Conservation (phyloP, 495 filamentous ascomycete species). For the Penicillium lividum region DNA sequence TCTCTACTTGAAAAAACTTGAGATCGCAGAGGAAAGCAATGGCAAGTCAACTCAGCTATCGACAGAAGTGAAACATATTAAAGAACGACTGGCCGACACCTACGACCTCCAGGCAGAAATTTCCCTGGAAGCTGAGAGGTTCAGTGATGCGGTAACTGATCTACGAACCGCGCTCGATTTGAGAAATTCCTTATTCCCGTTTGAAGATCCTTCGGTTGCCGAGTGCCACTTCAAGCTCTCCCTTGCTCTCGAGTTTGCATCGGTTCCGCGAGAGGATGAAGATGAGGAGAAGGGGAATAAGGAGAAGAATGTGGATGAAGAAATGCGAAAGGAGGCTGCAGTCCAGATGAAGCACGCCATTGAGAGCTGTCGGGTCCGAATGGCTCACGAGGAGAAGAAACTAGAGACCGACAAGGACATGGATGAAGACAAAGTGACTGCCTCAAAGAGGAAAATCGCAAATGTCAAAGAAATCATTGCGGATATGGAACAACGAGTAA, state of each 20-base stretch:
- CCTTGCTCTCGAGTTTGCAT: constrained; percentile 90
- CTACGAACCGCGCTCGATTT: constrained; percentile 71
- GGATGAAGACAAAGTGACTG: constrained; percentile 48
- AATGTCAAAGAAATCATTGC: constrained; percentile 84
- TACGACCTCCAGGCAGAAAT: constrained; percentile 93
- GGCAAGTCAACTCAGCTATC: constrained; percentile 54
- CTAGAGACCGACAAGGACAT: constrained; percentile 54
- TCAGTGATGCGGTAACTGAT: constrained; percentile 77
- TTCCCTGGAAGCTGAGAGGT: constrained; percentile 90
- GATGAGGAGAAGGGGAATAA: constrained; percentile 19
- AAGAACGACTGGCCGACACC: constrained; percentile 84
- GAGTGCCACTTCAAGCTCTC: constrained; percentile 97
- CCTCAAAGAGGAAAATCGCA: constrained; percentile 64
- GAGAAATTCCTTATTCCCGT: constrained; percentile 72
- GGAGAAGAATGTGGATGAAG: constrained; percentile 58
- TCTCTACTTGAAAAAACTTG: constrained; percentile 64
- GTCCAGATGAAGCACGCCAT: constrained; percentile 81
- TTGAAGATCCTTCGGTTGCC: constrained; percentile 78
- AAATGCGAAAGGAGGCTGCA: constrained; percentile 72
- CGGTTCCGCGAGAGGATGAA: constrained; percentile 64
- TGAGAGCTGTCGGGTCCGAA: constrained; percentile 71
- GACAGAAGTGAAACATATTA: constrained; percentile 59
- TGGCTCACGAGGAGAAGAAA: constrained; percentile 71
- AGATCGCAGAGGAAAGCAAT: constrained; percentile 52
- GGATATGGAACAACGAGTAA: constrained; percentile 84